A percentile compares a stretch with the other conserved stretches of the same genome.
Evolutionary conservation across 2,329 filamentous ascomycete genomes (phyloP).

Genomic region (Colletotrichum endophyticum): DNA sequence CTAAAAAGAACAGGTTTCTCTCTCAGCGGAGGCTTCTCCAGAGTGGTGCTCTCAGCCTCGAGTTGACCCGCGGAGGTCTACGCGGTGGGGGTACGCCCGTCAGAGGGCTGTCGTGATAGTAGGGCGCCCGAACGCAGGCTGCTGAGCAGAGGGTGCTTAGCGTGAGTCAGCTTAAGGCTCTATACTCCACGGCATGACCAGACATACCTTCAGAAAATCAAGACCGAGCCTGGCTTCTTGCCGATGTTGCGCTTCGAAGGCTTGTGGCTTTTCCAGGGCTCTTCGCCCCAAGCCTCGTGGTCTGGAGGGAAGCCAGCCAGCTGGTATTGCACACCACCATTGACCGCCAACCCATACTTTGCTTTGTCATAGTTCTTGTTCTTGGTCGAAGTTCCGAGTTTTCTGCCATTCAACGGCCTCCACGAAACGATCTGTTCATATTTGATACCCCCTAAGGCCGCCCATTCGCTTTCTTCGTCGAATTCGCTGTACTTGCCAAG

Average conservation of each 20-base stretch:
- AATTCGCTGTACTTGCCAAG: not conserved
- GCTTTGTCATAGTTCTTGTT: not conserved
- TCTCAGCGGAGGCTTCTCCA: not conserved
- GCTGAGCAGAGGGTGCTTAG: rapidly evolving
- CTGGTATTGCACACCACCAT: not conserved
- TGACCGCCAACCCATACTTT: not conserved
- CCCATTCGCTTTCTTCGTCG: not conserved
- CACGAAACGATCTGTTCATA: not conserved
- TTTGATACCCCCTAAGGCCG: not conserved
- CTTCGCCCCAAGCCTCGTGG: not conserved
- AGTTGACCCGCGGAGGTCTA: rapidly evolving
- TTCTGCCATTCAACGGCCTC: not conserved
- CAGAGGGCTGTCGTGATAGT: not conserved
- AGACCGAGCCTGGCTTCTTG: not conserved
- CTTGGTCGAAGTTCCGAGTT: not conserved
- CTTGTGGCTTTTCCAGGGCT: not conserved
- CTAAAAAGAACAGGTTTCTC: not conserved
- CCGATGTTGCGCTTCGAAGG: not conserved
- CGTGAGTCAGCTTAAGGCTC: rapidly evolving
- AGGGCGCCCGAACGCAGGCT: not conserved
- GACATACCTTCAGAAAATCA: not conserved
- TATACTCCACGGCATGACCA: not conserved
- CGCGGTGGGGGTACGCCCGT: rapidly evolving
- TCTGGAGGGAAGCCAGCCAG: not conserved
- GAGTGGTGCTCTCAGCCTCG: rapidly evolving